These are phyloP conservation scores for Pleurotus giganteus DNA, from an alignment of 768 basidiomycete genomes.

Conservation along the genomic window DNA sequence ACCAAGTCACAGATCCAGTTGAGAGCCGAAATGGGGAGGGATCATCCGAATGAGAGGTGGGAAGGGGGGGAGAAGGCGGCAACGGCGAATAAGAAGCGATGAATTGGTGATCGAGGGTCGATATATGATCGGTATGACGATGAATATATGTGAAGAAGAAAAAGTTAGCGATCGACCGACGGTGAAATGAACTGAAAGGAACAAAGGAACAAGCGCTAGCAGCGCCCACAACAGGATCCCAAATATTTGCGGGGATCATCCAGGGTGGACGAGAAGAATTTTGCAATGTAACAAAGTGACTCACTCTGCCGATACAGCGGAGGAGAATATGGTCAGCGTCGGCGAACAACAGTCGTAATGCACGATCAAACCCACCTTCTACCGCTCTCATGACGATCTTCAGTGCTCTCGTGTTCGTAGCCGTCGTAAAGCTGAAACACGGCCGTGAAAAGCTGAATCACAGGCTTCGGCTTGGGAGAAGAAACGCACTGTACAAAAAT, in stretches of 20 bases:
- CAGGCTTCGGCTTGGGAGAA: neutral
- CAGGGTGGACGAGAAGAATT: neutral
- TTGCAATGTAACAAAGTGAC: neutral
- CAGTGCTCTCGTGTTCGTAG: constrained; percentile 87
- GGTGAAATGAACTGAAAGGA: neutral
- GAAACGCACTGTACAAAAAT: constrained; percentile 89
- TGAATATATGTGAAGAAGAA: neutral
- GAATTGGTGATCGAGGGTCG: neutral
- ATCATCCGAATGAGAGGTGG: neutral
- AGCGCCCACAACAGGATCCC: too few relatives aligned
- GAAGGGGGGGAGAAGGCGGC: neutral
- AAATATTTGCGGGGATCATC: too few relatives aligned
- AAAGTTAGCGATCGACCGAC: neutral
- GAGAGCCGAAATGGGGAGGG: too few relatives aligned
- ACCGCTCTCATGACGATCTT: constrained; percentile 94
- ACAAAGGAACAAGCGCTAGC: neutral
- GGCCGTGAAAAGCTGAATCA: neutral
- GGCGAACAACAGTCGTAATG: neutral
- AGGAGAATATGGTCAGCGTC: neutral
- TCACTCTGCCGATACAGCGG: neutral
- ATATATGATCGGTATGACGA: neutral
- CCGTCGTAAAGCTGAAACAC: constrained; percentile 71
- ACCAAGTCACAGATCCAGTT: too few relatives aligned
- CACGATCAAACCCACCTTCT: constrained; percentile 63
- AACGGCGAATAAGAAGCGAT: neutral